Base-by-base conservation (phyloP, 2,329 filamentous ascomycete genomes). In the Colletotrichum musae region DNA sequence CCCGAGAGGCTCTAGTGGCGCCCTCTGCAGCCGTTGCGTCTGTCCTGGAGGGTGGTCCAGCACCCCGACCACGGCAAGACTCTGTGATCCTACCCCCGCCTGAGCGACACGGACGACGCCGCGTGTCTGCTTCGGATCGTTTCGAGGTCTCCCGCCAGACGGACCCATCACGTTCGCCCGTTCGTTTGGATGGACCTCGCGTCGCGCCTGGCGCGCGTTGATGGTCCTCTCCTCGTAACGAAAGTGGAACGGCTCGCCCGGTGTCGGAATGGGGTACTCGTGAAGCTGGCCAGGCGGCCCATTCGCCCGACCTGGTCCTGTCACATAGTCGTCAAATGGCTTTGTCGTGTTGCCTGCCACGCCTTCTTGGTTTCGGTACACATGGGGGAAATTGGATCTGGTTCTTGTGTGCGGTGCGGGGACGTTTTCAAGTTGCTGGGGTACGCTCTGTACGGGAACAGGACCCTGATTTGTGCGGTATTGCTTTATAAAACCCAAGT, bases 41-140 rank as follows among this genome's bases (percentile, higher is more conserved):
- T 57, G 21, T 13, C 18, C 36, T 9, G 32, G n/a, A 10, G 54
- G 54, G 28, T 57, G 54, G 12, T 24, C 21, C 12, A 57, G 6
- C 6, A 57, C 39, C 1, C 54, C 54, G 18, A 45, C 54, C 5
- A 28, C 39, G 4, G 45, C 54, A 9, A 13, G 16, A 5, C 45
- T 13, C 16, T 26, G 5, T 21, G 32, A 10, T 10, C 39, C 28
- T 12, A 21, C 54, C 15, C n/a, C 12, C 4, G 45, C 21, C 2
- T 57, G 12, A 5, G 54, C 54, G 16, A 57, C 54, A n/a, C 54
- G 54, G 2, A 57, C 54, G 10, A 16, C 54, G 12, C 18, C 54
- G 43, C 54, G n/a, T 5, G 24, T 45, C 21, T 43, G 18, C 39
- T 45, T 16, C 2, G 54, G 54, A 10, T 57, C 54, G 9, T 57